Percentiles rank a stretch among this genome's conserved stretches.
Conservation (phyloP, 805 yeast genomes). For the Grigorovia yakushimaensis region DNA sequence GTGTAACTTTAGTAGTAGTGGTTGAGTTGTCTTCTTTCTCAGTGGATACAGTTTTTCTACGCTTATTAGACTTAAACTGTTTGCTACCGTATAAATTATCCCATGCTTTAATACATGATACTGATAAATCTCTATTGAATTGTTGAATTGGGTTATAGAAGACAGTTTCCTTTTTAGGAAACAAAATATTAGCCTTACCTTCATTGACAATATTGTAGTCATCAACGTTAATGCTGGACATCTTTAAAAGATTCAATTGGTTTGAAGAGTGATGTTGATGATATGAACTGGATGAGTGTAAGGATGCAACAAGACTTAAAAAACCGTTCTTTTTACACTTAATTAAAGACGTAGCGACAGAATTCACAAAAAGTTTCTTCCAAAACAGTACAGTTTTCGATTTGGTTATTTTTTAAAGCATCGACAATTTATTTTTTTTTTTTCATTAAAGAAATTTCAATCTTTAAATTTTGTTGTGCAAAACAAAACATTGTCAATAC, state of each 20-base stretch:
- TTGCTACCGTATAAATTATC: constrained; percentile 42
- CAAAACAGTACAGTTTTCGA: background rate
- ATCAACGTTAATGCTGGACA: constrained; percentile 18
- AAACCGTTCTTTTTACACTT: background rate
- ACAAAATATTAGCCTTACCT: constrained; percentile 76
- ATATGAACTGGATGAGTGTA: background rate
- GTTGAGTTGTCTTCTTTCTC: background rate
- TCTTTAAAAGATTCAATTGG: background rate
- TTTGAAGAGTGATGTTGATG: background rate
- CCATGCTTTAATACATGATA: constrained; percentile 82
- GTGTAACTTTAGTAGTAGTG: background rate
- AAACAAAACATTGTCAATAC: too few species aligned
- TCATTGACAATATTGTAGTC: constrained; percentile 45
- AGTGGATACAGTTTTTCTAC: constrained; percentile 25
- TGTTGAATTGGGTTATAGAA: constrained; percentile 96
- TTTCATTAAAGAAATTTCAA: background rate
- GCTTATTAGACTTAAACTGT: constrained; percentile 11
- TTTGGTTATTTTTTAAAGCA: background rate
- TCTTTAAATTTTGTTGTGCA: too few species aligned
- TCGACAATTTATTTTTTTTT: background rate
- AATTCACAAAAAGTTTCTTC: background rate
- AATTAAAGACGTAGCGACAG: background rate
- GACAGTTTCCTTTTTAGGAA: constrained; percentile 73
- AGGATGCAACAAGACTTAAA: background rate
- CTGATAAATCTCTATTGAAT: constrained; percentile 86